A percentile compares a stretch with the other conserved stretches of the same genome.
phyloP scores from a whole-genome alignment of 306 rosid species.

The Sphenostylis stenocarpa region DNA sequence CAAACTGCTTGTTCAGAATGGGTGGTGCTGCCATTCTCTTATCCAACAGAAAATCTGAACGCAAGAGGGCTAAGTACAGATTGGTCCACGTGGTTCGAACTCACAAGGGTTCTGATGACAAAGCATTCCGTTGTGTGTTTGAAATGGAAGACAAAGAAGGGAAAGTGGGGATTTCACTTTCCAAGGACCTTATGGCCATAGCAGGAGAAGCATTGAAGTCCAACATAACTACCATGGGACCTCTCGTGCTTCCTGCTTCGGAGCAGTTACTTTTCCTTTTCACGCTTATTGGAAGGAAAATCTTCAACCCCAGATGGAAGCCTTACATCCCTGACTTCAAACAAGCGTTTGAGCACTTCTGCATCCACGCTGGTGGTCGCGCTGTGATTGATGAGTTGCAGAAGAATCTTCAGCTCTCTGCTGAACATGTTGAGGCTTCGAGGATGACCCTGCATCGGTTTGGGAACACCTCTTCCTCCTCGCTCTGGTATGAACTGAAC shows the following conservation, averaged over 20 bases:
- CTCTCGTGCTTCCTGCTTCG: conserved; percentile 83
- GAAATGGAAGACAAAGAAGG: conserved; percentile 77
- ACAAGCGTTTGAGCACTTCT: conserved; percentile 85
- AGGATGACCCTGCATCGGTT: conserved; percentile 82
- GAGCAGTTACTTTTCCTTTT: conserved; percentile 76
- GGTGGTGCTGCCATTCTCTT: conserved; percentile 82
- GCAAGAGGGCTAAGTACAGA: conserved; percentile 57
- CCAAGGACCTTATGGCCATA: conserved; percentile 86
- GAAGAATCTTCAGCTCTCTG: conserved; percentile 79
- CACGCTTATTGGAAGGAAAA: conserved; percentile 65
- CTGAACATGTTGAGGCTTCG: conserved; percentile 82
- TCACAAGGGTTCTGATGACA: conserved; percentile 75
- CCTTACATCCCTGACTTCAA: conserved; percentile 88
- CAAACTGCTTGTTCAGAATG: conserved; percentile 86
- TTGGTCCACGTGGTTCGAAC: conserved; percentile 71
- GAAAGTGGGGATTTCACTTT: conserved; percentile 71
- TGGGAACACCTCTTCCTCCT: conserved; percentile 90
- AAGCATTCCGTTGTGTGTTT: conserved; percentile 66
- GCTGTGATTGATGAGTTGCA: conserved; percentile 86
- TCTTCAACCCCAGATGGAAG: conserved; percentile 75
- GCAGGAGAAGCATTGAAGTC: conserved; percentile 89
- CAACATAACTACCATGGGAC: conserved; percentile 82
- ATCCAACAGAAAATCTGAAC: conserved; percentile 56
- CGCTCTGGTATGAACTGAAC: conserved; percentile 76
- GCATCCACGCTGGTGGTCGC: conserved; percentile 85